These are phyloP conservation scores for Saturnispora quitensis DNA, from an alignment of 805 yeast genomes.

Conservation along the genomic window DNA sequence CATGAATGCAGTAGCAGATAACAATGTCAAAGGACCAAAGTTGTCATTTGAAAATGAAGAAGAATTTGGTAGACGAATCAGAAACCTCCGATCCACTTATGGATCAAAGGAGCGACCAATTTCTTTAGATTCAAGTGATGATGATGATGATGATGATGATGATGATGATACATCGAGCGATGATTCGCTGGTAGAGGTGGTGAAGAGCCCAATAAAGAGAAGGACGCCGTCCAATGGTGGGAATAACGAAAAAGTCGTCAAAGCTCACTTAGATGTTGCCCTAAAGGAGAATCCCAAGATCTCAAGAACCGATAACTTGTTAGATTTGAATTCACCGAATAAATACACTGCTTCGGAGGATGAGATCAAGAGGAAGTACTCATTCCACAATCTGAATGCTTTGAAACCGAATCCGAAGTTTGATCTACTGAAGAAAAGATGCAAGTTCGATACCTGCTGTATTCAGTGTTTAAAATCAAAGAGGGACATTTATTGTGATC, in stretches of 20 bases:
- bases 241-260: neutral
- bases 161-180: neutral
- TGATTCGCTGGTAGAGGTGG: neutral
- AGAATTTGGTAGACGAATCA: neutral
- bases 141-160: neutral
- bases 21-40: neutral
- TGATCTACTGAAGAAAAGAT: constrained; percentile 18
- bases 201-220: neutral
- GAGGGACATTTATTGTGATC: constrained; percentile 8
- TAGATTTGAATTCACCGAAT: neutral
- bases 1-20: neutral
- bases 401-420: constrained; percentile 1
- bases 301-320: neutral
- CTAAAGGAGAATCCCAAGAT: neutral
- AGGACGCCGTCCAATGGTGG: neutral
- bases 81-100: constrained; percentile 1
- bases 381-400: neutral
- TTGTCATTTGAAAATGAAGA: neutral
- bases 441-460: constrained; percentile 16
- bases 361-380: neutral
- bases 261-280: neutral
- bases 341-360: neutral
- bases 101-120: constrained; percentile 1
- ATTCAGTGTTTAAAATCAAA: constrained; percentile 8
- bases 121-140: constrained; percentile 1